Base-by-base conservation (phyloP, 2,329 filamentous ascomycete genomes). In the Graphiopsis chlorocephala region DNA sequence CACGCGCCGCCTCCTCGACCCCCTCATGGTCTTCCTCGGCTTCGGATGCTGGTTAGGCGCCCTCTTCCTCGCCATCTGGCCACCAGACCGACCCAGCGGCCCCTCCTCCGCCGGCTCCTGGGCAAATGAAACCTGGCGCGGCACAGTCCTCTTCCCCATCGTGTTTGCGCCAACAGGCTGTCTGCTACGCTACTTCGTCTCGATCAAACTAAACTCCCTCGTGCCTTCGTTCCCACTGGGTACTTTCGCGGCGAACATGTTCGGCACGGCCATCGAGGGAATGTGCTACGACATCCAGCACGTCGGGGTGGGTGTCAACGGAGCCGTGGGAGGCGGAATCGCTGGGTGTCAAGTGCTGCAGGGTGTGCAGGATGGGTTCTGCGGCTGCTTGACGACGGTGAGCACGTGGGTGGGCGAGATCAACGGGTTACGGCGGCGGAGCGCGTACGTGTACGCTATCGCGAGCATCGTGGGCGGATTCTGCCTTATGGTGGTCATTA, bases 161-260 rank as follows among this genome's bases (percentile, higher is more conserved):
- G 87, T 93, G 2, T 95, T 97, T 71, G 90, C 92, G 0, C 94
- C 94, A 0, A 69, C 92, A 0, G 94, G 94, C 0, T 93, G 90
- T 69, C 78, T 97, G 0, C 74, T 84, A 0, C 86, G 94, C 3
- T 96, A 91, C 79, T 93, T 92, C 74, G 77, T 85, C 1, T 90
- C 90, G 0, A 74, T 90, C 7, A 76, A 81, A 26, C 83, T 97
- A n/a, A 97, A 97, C 71, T 80, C 84, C 0, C 81, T 86, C 23
- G 70, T 87, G 0, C 76, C 86, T 0, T 79, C 83, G 0, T 97
- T 97, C 69, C 94, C 94, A 0, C 76, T 97, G 0, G 94, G 94
- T 2, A 98, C 94, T 0, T 97, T 97, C 71, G 78, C 81, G 0
- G 92, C 90, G 29, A 98, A 98, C 72, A 81, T 96, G 4, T 75